Base-by-base conservation (phyloP, 306 rosid genomes). In the Betula pendula region DNA sequence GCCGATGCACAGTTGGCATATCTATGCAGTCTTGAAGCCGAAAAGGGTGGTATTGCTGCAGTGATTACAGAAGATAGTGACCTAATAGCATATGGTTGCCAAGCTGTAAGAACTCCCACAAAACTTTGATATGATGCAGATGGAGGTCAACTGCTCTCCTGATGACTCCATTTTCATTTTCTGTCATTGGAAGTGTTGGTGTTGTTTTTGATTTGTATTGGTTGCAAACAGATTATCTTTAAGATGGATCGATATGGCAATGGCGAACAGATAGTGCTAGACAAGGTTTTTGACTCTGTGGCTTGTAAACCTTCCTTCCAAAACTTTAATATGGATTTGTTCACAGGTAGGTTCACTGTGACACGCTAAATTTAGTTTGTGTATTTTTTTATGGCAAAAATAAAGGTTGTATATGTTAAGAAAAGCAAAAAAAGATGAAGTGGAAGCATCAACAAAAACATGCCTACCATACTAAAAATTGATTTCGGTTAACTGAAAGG, bases 1-100 rank as follows among this genome's bases (percentile, higher is more conserved):
- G 98, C 96, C 44, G 98, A 94, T 92, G 97, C 98, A 66, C 97
- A 94, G 85, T 77, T 94, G 72, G 98, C 97, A 56, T 89, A 89
- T 82, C 8, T 94, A 83, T 87, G 95, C 51, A 82, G 71, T 51
- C 90, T 94, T 47, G 85, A 86, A 70, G 60, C 78, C 55, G 86
- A 84, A 73, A 90, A 88, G 31, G 93, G 93, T 25, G 98, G 97
- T 62, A 53, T 94, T 81, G 77, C 71, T 0, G 94, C 97, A 3
- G 93, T 94, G 76, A 92, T 94, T 59, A 94, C 98, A 14, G 92
- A 88, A 77, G 92, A 88, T 33, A 88, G 92, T 79, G 92, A 88
- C 67, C 84, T 88, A 33, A 81, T 94, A 77, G 93, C 98, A 51
- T 94, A 90, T 74, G 96, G 98, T 79, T 92, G 98, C 84, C 92